These are phyloP conservation scores for Erigeron canadensis DNA, from an alignment of 129 eudicot genomes.

Conservation along the genomic window DNA sequence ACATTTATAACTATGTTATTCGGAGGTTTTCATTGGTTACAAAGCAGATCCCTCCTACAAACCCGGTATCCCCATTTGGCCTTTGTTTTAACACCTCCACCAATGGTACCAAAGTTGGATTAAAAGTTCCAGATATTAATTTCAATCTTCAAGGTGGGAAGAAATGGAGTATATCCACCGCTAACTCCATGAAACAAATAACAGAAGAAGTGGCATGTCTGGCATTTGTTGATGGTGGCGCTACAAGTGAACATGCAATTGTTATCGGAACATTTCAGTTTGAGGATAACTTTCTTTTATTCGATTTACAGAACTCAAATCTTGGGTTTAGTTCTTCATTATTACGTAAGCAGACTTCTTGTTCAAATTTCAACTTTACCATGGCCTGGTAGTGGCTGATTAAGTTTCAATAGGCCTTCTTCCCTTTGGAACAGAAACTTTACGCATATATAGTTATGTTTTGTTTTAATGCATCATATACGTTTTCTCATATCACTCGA, in stretches of 20 bases:
- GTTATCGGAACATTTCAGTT: conserved; percentile 7
- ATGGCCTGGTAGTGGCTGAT: neutral
- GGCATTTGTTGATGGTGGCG: conserved; percentile 13
- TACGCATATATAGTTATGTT: neutral
- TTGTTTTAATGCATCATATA: neutral
- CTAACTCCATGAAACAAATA: conserved; percentile 10
- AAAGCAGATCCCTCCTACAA: neutral
- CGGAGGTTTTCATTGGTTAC: neutral
- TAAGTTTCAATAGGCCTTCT: neutral
- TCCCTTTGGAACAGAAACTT: neutral
- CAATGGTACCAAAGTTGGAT: neutral
- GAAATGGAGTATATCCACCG: conserved; percentile 1
- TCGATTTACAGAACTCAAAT: conserved; percentile 1
- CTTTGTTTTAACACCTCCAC: neutral
- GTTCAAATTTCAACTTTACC: neutral
- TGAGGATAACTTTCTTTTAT: conserved; percentile 10
- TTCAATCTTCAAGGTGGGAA: neutral
- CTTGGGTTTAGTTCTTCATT: conserved; percentile 9
- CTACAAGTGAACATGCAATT: neutral
- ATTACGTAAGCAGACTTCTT: conserved; percentile 5
- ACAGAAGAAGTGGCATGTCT: conserved; percentile 8
- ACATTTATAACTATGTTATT: neutral
- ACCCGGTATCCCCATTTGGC: neutral
- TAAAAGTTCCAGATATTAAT: conserved; percentile 7
- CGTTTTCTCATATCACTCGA: neutral